phyloP scores from a whole-genome alignment of 1,284 basidiomycete species.

The Inonotus obliquus region DNA sequence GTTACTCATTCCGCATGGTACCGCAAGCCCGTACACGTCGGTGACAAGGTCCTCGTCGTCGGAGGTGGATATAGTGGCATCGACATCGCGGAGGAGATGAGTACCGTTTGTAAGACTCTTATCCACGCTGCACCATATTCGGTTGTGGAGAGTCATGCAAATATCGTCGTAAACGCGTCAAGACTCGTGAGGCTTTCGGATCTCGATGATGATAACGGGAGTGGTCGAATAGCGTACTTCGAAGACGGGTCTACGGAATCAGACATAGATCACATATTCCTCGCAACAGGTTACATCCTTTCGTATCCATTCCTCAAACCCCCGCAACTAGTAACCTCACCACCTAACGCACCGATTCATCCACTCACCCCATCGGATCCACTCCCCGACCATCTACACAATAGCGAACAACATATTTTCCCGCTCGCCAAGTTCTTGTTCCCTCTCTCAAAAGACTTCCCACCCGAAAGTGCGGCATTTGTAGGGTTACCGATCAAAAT shows the following conservation, averaged over 20 bases:
- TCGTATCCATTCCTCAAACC: slow-evolving; percentile 55
- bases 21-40: slow-evolving; percentile 44
- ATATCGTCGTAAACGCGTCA: slow-evolving; percentile 38
- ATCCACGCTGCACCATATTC: slow-evolving; percentile 47
- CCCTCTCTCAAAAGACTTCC: slow-evolving; percentile 43
- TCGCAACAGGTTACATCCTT: slow-evolving; percentile 71
- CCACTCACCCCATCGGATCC: slow-evolving; percentile 35
- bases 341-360: slow-evolving; percentile 25
- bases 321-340: slow-evolving; percentile 27
- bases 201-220: slow-evolving; percentile 23
- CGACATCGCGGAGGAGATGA: slow-evolving; percentile 60
- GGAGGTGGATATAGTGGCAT: slow-evolving; percentile 66
- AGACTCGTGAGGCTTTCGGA: slow-evolving; percentile 39
- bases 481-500: slow-evolving; percentile 54
- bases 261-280: slow-evolving; percentile 54
- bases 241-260: slow-evolving; percentile 52
- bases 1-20: slow-evolving; percentile 66
- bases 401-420: slow-evolving; percentile 60
- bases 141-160: slow-evolving; percentile 30
- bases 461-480: slow-evolving; percentile 55
- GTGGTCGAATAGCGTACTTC: slow-evolving; percentile 43
- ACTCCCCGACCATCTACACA: slow-evolving; percentile 46
- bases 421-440: slow-evolving; percentile 55
- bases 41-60: slow-evolving; percentile 56
- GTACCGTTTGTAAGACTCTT: slow-evolving; percentile 38